Percentiles rank a stretch among this genome's conserved stretches.
These are phyloP conservation scores for Diutina neorugosa DNA, from an alignment of 1,139 yeast genomes.

Conservation along the genomic window DNA sequence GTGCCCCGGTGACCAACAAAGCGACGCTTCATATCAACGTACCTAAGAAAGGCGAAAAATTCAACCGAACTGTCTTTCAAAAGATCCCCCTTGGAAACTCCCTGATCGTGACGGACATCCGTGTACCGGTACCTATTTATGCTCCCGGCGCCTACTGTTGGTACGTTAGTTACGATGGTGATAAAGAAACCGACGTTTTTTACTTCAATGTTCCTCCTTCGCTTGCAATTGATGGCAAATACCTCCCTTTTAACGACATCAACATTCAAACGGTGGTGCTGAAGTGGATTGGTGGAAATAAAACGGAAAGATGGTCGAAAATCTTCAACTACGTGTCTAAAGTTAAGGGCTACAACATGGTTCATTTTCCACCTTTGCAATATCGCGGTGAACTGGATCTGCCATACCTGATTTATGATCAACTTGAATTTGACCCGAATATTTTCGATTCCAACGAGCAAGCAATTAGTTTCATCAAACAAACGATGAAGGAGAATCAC, in stretches of 20 bases:
- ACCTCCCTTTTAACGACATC: conserved; percentile 66
- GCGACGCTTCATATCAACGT: background rate
- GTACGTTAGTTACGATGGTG: conserved; percentile 38
- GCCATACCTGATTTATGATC: conserved; percentile 87
- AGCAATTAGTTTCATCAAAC: conserved; percentile 17
- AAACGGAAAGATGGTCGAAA: conserved; percentile 45
- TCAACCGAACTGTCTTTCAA: background rate
- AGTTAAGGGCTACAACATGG: conserved; percentile 81
- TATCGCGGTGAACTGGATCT: conserved; percentile 81
- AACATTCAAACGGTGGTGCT: conserved; percentile 80
- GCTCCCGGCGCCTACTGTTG: conserved; percentile 71
- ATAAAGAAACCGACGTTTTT: conserved; percentile 36
- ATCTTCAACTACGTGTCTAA: conserved; percentile 45
- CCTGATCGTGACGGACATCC: background rate
- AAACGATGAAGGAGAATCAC: conserved; percentile 40
- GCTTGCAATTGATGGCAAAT: conserved; percentile 41
- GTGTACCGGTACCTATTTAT: background rate
- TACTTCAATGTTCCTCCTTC: conserved; percentile 81
- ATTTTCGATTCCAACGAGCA: conserved; percentile 36
- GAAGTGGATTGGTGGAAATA: conserved; percentile 75
- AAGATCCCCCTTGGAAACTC: background rate
- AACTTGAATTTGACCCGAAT: conserved; percentile 58
- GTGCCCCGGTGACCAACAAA: background rate
- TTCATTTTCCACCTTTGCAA: conserved; percentile 92
- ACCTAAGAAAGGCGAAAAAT: background rate